A percentile compares a stretch with the other conserved stretches of the same genome.
These are phyloP conservation scores for Wickerhamiella siamensis DNA, from an alignment of 805 yeast genomes.

Conservation along the genomic window DNA sequence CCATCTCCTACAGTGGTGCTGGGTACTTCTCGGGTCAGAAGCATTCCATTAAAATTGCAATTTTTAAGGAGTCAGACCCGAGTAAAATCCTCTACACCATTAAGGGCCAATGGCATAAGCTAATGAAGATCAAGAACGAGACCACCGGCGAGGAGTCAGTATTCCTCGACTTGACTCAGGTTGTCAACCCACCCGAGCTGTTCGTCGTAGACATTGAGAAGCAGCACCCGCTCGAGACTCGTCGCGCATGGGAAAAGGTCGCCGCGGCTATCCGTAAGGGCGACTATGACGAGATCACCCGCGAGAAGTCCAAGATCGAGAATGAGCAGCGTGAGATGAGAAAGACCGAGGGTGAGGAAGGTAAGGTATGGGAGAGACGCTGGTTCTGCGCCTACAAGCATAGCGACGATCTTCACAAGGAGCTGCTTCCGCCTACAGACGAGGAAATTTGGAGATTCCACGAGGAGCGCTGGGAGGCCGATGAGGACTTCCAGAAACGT, in stretches of 20 bases:
- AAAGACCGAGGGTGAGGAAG: slow-evolving; percentile 51
- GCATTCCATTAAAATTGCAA: slow-evolving; percentile 77
- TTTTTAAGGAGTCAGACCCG: slow-evolving; percentile 37
- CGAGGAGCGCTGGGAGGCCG: slow-evolving; percentile 16
- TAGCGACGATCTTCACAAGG: slow-evolving; percentile 8
- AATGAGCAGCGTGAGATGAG: slow-evolving; percentile 74
- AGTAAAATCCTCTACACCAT: slow-evolving; percentile 62
- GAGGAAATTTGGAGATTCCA: slow-evolving; percentile 19
- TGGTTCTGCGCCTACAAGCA: slow-evolving; percentile 45
- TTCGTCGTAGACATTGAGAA: slow-evolving; percentile 66
- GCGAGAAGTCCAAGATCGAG: slow-evolving; percentile 66
- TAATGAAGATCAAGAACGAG: slow-evolving; percentile 38
- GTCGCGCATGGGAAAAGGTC: slow-evolving; percentile 81
- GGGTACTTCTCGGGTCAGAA: slow-evolving; percentile 95
- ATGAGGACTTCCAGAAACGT: slow-evolving; percentile 16
- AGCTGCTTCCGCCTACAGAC: slow-evolving; percentile 6
- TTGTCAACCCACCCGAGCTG: slow-evolving; percentile 35
- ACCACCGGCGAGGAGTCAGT: slow-evolving; percentile 25
- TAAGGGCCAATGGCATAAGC: slow-evolving; percentile 78
- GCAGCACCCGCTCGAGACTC: slow-evolving; percentile 69
- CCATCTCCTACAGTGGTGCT: slow-evolving; percentile 73
- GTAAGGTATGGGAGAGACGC: slow-evolving; percentile 57
- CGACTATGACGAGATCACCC: slow-evolving; percentile 60
- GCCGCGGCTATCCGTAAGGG: slow-evolving; percentile 72
- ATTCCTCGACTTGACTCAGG: slow-evolving; percentile 23